Evolutionary conservation across 768 basidiomycete genomes (phyloP), one percentile per base, ranked within the genome.

Genomic region (Chalciporus pseudorubinellus): DNA sequence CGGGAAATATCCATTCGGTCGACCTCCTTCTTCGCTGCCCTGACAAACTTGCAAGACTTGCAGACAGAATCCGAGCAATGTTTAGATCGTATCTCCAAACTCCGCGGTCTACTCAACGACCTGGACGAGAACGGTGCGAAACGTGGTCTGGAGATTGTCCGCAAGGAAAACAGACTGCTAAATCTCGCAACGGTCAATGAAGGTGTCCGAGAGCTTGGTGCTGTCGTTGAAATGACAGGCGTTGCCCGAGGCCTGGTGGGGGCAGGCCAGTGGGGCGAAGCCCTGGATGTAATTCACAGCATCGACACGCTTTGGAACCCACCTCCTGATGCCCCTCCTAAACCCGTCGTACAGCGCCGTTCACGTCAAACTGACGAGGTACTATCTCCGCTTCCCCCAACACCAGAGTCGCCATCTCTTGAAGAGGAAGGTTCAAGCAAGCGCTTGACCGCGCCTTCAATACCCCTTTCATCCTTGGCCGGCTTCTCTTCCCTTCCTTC

Each of bases 1-100:
- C 84, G 84, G 53, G 97, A 98, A 70, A 95, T 99, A 40, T 88
- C 89, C 9, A 74, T 88, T 10, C 87, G 95, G 13, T 92, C 94
- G 0, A 81, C 90, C 1, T 92, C 93, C 1, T 99, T 99, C 79
- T 99, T 98, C 62, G 87, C 95, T 5, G 97, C 97, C 7, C 81
- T 99, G 33, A 82, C 92, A 7, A 99, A 99, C 68, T 77, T 99
- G 8, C 90, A 97, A 62, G 88, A 92, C 56, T 80, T 99, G 11
- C 92, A 94, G 63, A 81, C 88, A 6, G 92, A 97, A 65, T 95
- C 93, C 0, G 81, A 87, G 43, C 79, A 84, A 43, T 95, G 94
- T 62, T 76, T 98, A 6, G 71, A 76, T 39, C 83, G 89, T 41
- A 90, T 98, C 53, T 74, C 79, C 8, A 76, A 82, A 22, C 77